Evolutionary conservation across 1,284 basidiomycete species (phyloP).

Genomic region (Leucoagaricus sp.): DNA sequence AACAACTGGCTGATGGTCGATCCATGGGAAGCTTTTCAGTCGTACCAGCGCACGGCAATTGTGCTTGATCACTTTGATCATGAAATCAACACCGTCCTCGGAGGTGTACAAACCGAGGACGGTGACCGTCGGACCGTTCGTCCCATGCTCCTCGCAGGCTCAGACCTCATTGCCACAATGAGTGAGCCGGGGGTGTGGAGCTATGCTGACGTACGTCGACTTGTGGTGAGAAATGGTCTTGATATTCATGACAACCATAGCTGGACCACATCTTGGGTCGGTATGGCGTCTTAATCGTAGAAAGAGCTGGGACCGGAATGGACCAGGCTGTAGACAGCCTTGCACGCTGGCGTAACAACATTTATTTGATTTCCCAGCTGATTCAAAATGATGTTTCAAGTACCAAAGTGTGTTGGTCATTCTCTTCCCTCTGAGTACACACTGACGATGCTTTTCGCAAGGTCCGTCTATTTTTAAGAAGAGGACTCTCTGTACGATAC

Average conservation of each 20-base stretch:
- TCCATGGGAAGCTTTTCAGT: constrained; percentile 94
- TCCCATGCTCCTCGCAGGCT: constrained; percentile 95
- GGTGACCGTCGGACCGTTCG: constrained; percentile 66
- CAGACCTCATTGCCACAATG: constrained; percentile 97
- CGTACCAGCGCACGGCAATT: constrained; percentile 93
- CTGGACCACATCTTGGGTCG: constrained; percentile 94
- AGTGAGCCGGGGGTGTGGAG: constrained; percentile 99
- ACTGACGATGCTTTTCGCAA: constrained; percentile 22
- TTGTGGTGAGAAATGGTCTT: constrained; percentile 10
- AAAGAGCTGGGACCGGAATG: constrained; percentile 93
- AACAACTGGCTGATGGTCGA: constrained; percentile 91
- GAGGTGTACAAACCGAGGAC: constrained; percentile 67
- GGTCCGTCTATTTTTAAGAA: constrained; percentile 84
- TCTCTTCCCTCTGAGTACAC: background rate
- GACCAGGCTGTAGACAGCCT: constrained; percentile 78
- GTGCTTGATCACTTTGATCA: constrained; percentile 96
- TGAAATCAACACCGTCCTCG: constrained; percentile 83
- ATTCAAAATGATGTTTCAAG: constrained; percentile 99
- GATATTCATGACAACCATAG: constrained; percentile 40
- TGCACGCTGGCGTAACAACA: constrained; percentile 84
- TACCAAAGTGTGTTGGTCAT: constrained; percentile 72
- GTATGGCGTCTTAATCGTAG: constrained; percentile 95
- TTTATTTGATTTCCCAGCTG: constrained; percentile 92
- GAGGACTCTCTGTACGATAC: constrained; percentile 94
- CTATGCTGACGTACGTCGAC: constrained; percentile 75